Evolutionary conservation across 1,284 basidiomycete species (phyloP).

Genomic region (Ganoderma boninense): DNA sequence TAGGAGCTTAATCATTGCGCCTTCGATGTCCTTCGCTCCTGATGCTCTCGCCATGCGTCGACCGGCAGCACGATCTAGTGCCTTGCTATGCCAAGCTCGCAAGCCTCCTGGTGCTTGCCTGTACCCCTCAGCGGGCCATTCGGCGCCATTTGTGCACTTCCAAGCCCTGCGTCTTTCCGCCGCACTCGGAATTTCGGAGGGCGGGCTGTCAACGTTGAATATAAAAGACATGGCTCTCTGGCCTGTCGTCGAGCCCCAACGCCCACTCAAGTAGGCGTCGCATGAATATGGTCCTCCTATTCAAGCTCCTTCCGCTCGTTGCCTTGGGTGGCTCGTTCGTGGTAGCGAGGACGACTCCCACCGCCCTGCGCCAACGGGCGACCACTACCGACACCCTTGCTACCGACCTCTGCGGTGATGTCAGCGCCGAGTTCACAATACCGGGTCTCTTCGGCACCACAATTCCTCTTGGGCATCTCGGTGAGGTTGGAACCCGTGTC

Average conservation of each 20-base stretch:
- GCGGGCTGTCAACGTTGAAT: neutral
- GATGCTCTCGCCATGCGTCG: neutral
- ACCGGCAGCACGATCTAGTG: conserved; percentile 2
- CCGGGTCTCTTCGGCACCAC: conserved; percentile 36
- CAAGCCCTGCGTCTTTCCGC: neutral
- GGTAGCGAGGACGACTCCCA: conserved; percentile 21
- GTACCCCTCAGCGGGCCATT: conserved; percentile 15
- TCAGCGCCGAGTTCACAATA: conserved; percentile 45
- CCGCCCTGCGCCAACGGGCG: conserved; percentile 25
- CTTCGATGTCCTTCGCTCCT: neutral
- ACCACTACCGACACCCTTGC: conserved; percentile 34
- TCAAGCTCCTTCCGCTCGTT: conserved; percentile 8
- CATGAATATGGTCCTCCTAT: conserved; percentile 9
- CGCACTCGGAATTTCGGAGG: conserved; percentile 1
- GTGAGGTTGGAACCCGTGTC: conserved; percentile 35
- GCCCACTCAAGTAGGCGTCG: neutral
- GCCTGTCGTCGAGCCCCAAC: neutral
- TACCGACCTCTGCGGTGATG: conserved; percentile 50
- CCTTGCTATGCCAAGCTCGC: neutral
- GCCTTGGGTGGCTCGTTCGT: conserved; percentile 15
- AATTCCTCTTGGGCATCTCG: conserved; percentile 44
- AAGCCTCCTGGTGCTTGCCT: conserved; percentile 8
- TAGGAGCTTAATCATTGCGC: neutral
- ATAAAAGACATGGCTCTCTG: neutral
- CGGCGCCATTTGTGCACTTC: neutral